Evolutionary conservation across 1,284 basidiomycete genomes (phyloP).

Genomic region (Microbotryomycetes sp.): DNA sequence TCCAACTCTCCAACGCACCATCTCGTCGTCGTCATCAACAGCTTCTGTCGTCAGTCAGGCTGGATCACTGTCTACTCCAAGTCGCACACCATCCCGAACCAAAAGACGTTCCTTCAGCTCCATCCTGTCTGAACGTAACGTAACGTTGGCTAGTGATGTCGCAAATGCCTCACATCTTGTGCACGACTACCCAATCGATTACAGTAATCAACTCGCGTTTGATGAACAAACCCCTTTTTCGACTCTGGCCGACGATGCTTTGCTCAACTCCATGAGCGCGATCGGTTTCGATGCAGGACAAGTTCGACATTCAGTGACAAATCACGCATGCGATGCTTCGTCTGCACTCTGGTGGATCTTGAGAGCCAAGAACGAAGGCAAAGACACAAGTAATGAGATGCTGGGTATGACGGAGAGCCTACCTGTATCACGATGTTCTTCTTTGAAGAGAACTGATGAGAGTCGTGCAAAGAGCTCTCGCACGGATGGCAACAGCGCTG

Average conservation of each 20-base stretch:
- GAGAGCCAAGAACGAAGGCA: slow-evolving; percentile 54
- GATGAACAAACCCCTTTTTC: slow-evolving; percentile 77
- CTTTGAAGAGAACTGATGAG: neutral
- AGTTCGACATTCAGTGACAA: slow-evolving; percentile 83
- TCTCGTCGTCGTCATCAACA: slow-evolving; percentile 7
- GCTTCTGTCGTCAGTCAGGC: neutral
- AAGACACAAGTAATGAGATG: no score
- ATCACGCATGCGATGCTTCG: slow-evolving; percentile 84
- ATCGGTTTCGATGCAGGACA: slow-evolving; percentile 91
- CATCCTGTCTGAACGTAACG: slow-evolving; percentile 48
- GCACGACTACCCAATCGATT: slow-evolving; percentile 46
- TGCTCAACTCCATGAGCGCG: slow-evolving; percentile 66
- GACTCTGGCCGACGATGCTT: slow-evolving; percentile 68
- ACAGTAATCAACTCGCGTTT: slow-evolving; percentile 61
- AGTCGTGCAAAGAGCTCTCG: neutral
- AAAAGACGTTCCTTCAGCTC: slow-evolving; percentile 91
- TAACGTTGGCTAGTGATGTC: slow-evolving; percentile 40
- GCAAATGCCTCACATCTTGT: slow-evolving; percentile 14
- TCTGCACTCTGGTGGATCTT: slow-evolving; percentile 97
- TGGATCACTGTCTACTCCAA: slow-evolving; percentile 43
- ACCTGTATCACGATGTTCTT: neutral
- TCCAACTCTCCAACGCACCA: slow-evolving; percentile 18
- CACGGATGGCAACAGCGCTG: neutral
- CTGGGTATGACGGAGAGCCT: neutral
- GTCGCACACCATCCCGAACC: slow-evolving; percentile 84